Evolutionary conservation across 148 eudicot genomes (phyloP).

Genomic region (Pouteria glomerata): DNA sequence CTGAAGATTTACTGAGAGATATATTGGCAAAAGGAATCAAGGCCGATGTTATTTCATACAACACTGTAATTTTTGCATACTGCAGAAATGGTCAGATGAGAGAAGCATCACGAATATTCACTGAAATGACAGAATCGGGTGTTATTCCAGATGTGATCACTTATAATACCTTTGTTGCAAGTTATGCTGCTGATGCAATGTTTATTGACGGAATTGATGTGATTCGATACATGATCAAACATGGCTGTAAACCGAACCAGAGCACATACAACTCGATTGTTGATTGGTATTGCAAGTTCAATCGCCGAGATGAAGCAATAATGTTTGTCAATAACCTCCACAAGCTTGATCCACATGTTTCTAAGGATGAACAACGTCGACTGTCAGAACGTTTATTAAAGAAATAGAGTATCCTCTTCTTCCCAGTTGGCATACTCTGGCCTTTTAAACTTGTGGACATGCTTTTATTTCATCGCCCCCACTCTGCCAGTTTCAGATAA

Average conservation of each 20-base stretch:
- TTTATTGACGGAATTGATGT: conserved; percentile 76
- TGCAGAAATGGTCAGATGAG: conserved; percentile 63
- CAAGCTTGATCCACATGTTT: conserved; percentile 57
- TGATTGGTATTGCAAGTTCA: conserved; percentile 70
- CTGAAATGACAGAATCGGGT: conserved; percentile 57
- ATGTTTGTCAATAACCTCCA: conserved; percentile 58
- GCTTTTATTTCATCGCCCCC: neutral
- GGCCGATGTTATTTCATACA: conserved; percentile 80
- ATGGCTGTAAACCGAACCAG: conserved; percentile 69
- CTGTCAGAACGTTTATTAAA: conserved; percentile 28
- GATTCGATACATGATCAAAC: conserved; percentile 67
- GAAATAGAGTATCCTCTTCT: conserved; percentile 4
- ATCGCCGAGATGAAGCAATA: conserved; percentile 57
- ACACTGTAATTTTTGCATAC: conserved; percentile 74
- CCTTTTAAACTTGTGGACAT: neutral
- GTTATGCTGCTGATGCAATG: conserved; percentile 69
- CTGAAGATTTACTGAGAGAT: conserved; percentile 64
- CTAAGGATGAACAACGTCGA: conserved; percentile 57
- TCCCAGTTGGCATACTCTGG: neutral
- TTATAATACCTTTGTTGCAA: conserved; percentile 69
- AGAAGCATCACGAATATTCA: conserved; percentile 65
- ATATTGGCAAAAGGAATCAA: conserved; percentile 55
- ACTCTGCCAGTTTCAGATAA: neutral
- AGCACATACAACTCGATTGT: conserved; percentile 76
- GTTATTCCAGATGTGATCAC: conserved; percentile 68